phyloP scores from a whole-genome alignment of 371 early-diverging fungal genomes.

The Mucor piriformis region DNA sequence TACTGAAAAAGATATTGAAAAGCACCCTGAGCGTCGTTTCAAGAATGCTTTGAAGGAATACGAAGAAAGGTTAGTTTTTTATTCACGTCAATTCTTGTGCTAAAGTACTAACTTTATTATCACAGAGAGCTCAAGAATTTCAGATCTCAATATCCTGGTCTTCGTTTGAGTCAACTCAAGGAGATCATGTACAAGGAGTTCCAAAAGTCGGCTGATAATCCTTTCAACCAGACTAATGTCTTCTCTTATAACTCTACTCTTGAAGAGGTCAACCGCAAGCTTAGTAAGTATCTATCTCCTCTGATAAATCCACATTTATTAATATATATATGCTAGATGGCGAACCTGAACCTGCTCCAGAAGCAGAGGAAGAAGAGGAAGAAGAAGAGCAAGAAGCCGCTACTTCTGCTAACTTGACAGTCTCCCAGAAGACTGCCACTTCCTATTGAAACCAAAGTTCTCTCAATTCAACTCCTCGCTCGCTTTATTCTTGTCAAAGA shows the following conservation, averaged over 20 bases:
- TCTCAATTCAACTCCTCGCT: background rate
- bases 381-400: constrained; percentile 4
- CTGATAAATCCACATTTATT: background rate
- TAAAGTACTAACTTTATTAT: too few relatives aligned
- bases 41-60: constrained; percentile 80
- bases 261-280: constrained; percentile 58
- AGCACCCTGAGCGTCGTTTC: constrained; percentile 86
- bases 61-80: constrained; percentile 52
- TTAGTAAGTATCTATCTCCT: background rate
- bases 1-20: constrained; percentile 68
- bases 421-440: constrained; percentile 8
- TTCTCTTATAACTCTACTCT: constrained; percentile 71
- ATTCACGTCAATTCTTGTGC: too few relatives aligned
- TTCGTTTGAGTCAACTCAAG: constrained; percentile 77
- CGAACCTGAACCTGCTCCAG: constrained; percentile 9
- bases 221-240: constrained; percentile 78
- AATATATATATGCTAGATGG: background rate
- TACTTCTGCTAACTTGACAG: background rate
- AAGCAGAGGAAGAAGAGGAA: constrained; percentile 2
- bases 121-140: constrained; percentile 58
- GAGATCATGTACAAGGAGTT: constrained; percentile 78
- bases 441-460: constrained; percentile 16
- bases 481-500: background rate
- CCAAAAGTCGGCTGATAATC: constrained; percentile 87
- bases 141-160: constrained; percentile 74